These are phyloP conservation scores for Canariomyces notabilis DNA, from an alignment of 2,329 filamentous ascomycete species.

Conservation along the genomic window DNA sequence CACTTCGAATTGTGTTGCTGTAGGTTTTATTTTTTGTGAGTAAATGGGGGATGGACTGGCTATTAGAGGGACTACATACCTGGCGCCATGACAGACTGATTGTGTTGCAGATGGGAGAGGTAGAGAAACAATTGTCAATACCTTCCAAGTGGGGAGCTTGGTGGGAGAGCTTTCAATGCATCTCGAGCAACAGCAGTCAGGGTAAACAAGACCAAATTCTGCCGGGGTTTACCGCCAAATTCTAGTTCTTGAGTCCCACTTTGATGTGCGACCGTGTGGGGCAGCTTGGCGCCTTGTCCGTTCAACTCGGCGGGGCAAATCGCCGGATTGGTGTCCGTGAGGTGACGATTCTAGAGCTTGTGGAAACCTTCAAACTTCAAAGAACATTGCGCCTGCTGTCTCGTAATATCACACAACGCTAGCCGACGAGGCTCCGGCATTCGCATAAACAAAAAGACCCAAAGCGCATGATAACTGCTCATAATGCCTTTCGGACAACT, in stretches of 20 bases:
- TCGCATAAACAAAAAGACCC: constrained; percentile 10
- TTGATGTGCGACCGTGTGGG: neutral
- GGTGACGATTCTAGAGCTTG: neutral
- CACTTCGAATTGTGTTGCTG: constrained; percentile 75
- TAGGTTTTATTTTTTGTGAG: neutral
- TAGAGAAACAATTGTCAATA: too few species aligned
- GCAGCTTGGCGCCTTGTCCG: neutral
- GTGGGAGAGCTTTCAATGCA: constrained; percentile 10
- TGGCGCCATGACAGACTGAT: constrained; percentile 34
- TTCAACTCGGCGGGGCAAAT: constrained; percentile 12
- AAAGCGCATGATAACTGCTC: neutral
- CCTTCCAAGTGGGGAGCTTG: constrained; percentile 10
- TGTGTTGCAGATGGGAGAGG: neutral
- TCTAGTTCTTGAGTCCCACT: constrained; percentile 3
- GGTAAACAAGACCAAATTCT: constrained; percentile 24
- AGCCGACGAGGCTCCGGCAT: neutral
- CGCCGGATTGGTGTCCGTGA: neutral
- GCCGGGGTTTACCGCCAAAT: constrained; percentile 21
- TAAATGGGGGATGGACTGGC: neutral
- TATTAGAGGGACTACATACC: constrained; percentile 29
- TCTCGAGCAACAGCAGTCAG: constrained; percentile 10
- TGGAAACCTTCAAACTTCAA: neutral
- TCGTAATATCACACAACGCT: too few species aligned
- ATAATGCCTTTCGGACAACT: constrained; percentile 66
- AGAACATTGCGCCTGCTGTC: too few species aligned